These are phyloP conservation scores for Fusarium equiseti DNA, from an alignment of 2,329 filamentous ascomycete species.

Conservation along the genomic window DNA sequence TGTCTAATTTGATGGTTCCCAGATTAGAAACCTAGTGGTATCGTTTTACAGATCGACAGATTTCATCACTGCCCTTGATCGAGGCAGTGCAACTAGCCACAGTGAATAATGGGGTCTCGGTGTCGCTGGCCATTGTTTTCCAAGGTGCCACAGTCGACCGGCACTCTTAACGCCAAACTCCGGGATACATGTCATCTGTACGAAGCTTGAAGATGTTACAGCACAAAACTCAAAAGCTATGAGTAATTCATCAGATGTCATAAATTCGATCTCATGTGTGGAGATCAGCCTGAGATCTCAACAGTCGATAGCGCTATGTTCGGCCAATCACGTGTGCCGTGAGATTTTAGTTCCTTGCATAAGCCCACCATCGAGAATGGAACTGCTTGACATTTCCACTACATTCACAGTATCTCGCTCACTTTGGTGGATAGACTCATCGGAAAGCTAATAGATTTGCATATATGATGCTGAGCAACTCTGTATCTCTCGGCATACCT, in stretches of 20 bases:
- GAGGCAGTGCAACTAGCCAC: too few species aligned
- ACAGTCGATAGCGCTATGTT: neutral
- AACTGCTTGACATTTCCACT: neutral
- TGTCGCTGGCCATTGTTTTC: too few species aligned
- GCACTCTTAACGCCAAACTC: too few species aligned
- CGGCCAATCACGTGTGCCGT: neutral
- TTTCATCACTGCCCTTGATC: too few species aligned
- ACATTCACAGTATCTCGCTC: neutral
- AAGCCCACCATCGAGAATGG: neutral
- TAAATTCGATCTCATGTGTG: too few species aligned
- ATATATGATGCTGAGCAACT: fast-evolving
- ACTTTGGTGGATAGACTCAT: fast-evolving
- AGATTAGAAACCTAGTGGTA: too few species aligned
- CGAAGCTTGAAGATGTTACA: too few species aligned
- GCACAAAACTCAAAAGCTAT: too few species aligned
- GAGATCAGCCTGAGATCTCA: neutral
- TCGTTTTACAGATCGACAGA: neutral
- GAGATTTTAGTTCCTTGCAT: neutral
- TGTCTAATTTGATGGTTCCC: neutral
- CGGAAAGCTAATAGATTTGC: fast-evolving
- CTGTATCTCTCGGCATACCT: fast-evolving
- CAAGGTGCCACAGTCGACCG: too few species aligned
- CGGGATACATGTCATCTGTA: too few species aligned
- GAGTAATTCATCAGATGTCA: too few species aligned
- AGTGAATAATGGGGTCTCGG: too few species aligned